Evolutionary conservation across 495 filamentous ascomycete species (phyloP), one percentile per base, ranked within the genome.

Genomic region (Xylona heveae): DNA sequence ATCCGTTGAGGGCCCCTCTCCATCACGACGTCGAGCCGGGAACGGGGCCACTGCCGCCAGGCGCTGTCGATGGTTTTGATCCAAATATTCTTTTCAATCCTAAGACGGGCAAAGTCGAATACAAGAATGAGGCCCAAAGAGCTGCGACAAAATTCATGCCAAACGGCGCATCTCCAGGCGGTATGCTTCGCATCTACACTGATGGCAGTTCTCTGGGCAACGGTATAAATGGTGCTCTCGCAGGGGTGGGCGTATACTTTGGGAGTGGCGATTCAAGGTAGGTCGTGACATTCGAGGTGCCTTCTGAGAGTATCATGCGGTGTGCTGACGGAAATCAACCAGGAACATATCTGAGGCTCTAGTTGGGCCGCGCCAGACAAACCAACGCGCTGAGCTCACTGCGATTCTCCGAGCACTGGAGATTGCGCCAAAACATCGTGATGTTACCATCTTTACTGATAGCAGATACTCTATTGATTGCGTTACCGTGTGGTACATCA

Each of bases 361-460:
- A 1, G 43, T 54, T 24, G 85, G 85, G 23, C 52, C 59, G 7
- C 51, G 58, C 6, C 88, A 97, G 48, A 94, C 88, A 1, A 97
- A 95, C 48, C 78, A 94, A 49, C 80, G 88, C 3, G 88, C 88
- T 10, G 88, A 97, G 50, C 58, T 97, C 33, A 83, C 80, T 3
- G 88, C 83, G 0, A 74, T 94, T 38, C 57, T 76, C 3, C 75
- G 85, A 31, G 79, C 81, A 5, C 62, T 97, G 16, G 70, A 94
- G 43, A 67, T 71, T 17, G 65, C 78, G 2, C 73, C 76, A 5
- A 55, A 62, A 35, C 61, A 71, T 47, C 53, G 62, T 34, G 55
- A 68, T 30, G 58, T 81, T 9, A 61, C 65, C 21, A 80, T 95
- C 41, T 63, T 75, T 43, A 76, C 74, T 10, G 88, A 94, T 52